Base-by-base conservation (phyloP, 306 rosid species). In the Purshia tridentata region DNA sequence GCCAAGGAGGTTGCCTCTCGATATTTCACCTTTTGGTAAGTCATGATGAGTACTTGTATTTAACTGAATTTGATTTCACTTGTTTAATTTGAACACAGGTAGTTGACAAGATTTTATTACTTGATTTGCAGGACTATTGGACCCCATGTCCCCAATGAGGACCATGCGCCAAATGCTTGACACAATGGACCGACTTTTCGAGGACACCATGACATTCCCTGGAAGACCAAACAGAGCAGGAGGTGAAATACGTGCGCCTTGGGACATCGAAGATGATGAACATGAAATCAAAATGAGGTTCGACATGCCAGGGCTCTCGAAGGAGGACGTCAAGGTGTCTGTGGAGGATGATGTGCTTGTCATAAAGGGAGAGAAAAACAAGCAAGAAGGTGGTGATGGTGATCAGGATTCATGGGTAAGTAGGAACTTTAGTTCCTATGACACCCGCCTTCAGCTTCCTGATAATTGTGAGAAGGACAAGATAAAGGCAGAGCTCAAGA, bases 261-360 rank as follows among this genome's bases (percentile, higher is more conserved):
- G 96, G 97, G 93, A 93, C 65, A 83, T 90, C 60, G 79, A 83
- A 77, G 96, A 93, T 1, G 86, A 84, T 4, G 96, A 93, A 42
- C 46, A 88, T 2, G 90, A 89, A 72, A 83, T 93, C 70, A 87
- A 53, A 69, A 77, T 90, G 89, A 72, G 97, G 65, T 86, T 90
- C 23, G 97, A 93, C 89, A 88, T 93, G 96, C 98, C 97, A 0
- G 98, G 98, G 22, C 85, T 93, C 1, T 82, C 90, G 10, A 93
- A 89, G 70, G 92, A 89, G 35, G 87, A 90, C 63, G 93, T 90
- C 23, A 90, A 87, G 68, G 90, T 92, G 4, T 82, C 85, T 3
- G 75, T 92, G 5, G 97, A 88, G 59, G 91, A 87, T 37, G 80
- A 86, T 49, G 76, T 88, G 15, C 90, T 92, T 59, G 85, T 87